These are phyloP conservation scores for Claviceps pazoutovae DNA, from an alignment of 2,329 filamentous ascomycete species.

Conservation along the genomic window DNA sequence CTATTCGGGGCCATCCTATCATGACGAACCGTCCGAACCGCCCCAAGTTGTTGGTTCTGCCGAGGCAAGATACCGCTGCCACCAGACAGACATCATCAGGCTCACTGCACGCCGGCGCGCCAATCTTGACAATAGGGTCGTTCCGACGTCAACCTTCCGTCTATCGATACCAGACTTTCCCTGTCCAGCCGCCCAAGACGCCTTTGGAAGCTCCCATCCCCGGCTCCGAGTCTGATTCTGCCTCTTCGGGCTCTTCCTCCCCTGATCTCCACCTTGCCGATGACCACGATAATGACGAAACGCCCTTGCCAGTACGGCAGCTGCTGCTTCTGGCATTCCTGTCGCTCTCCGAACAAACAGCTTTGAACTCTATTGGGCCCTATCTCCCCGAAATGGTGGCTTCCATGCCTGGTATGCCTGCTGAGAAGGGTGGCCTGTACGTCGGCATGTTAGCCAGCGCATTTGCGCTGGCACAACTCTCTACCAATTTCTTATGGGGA, in stretches of 20 bases:
- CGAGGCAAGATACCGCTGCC: neutral
- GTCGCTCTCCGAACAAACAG: conserved; percentile 86
- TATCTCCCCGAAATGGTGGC: conserved; percentile 90
- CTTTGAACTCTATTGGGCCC: conserved; percentile 88
- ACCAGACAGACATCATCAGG: conserved; percentile 23
- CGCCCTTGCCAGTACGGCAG: conserved; percentile 71
- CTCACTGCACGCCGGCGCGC: conserved; percentile 38
- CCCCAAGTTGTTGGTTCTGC: conserved; percentile 1
- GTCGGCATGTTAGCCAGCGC: conserved; percentile 81
- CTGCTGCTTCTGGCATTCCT: conserved; percentile 76
- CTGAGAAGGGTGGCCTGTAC: conserved; percentile 63
- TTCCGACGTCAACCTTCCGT: conserved; percentile 25
- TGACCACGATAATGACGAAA: conserved; percentile 35
- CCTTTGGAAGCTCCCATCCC: conserved; percentile 33
- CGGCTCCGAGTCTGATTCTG: conserved; percentile 9
- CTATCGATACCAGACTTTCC: conserved; percentile 69
- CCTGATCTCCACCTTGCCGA: conserved; percentile 10
- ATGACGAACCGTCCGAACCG: conserved; percentile 5
- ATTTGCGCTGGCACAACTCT: conserved; percentile 84
- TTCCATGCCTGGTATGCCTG: conserved; percentile 66
- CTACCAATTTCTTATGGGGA: conserved; percentile 62
- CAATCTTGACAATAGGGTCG: conserved; percentile 25
- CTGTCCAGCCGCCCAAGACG: conserved; percentile 56
- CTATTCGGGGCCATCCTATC: neutral
- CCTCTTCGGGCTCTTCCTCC: neutral